Conservation (phyloP, 2,329 filamentous ascomycete species). For the Plenodomus biglobosus region DNA sequence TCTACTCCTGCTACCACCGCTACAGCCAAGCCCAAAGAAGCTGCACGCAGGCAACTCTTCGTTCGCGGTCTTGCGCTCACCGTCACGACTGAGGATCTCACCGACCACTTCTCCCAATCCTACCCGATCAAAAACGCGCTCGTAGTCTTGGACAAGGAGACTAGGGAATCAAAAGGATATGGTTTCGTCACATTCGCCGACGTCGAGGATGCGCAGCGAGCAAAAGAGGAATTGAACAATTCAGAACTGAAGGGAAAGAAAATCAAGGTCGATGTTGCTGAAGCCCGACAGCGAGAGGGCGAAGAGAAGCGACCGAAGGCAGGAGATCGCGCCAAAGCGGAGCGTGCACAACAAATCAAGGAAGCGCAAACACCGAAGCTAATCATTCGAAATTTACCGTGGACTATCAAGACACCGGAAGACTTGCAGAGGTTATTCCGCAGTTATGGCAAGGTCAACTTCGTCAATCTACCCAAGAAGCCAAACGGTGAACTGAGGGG, state of each 20-base stretch:
- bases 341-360: conserved; percentile 63
- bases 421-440: conserved; percentile 78
- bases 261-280: conserved; percentile 83
- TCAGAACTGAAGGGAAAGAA: conserved; percentile 75
- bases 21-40: conserved; percentile 27
- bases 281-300: conserved; percentile 72
- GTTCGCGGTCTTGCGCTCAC: conserved; percentile 79
- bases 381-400: conserved; percentile 93
- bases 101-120: conserved; percentile 88
- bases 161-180: conserved; percentile 86
- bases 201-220: conserved; percentile 81
- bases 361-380: conserved; percentile 72
- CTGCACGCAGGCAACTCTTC: conserved; percentile 65
- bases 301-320: conserved; percentile 45
- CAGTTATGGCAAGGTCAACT: conserved; percentile 90
- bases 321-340: conserved; percentile 63
- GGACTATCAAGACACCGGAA: conserved; percentile 87
- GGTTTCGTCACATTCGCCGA: conserved; percentile 98
- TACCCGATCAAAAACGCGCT: conserved; percentile 95
- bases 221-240: conserved; percentile 79
- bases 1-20: conserved; percentile 7
- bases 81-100: conserved; percentile 78
- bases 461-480: conserved; percentile 78
- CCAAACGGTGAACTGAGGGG: conserved; percentile 70
- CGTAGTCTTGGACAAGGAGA: conserved; percentile 83